A percentile compares a stretch with the other conserved stretches of the same genome.
phyloP scores from a whole-genome alignment of 495 filamentous ascomycete genomes.

The Aspergillus nidulans region DNA sequence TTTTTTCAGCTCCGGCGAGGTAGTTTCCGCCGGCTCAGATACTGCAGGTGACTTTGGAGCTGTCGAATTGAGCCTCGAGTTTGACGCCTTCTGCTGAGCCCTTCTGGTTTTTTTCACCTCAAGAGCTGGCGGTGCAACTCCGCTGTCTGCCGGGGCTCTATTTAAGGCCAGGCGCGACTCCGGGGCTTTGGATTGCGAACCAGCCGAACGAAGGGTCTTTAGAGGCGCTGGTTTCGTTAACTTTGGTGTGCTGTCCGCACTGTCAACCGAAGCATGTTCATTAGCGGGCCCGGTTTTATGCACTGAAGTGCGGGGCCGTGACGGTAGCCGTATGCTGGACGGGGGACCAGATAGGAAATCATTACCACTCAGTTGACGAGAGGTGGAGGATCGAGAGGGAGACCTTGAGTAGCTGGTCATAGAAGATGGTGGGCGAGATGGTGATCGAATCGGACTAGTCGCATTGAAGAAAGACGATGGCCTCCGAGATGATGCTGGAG shows the following conservation, averaged over 20 bases:
- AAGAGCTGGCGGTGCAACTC: constrained; percentile 43
- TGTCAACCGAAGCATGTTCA: constrained; percentile 9
- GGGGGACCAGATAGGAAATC: constrained; percentile 24
- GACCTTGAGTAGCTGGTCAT: constrained; percentile 45
- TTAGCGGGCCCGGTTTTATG: constrained; percentile 13
- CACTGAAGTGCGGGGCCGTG: constrained; percentile 25
- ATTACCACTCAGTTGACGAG: constrained; percentile 27
- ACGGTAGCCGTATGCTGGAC: constrained; percentile 31
- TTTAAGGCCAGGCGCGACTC: constrained; percentile 53
- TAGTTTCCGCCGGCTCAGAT: constrained; percentile 29
- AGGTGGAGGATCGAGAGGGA: constrained; percentile 44
- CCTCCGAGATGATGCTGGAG: constrained; percentile 53
- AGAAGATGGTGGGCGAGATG: constrained; percentile 51
- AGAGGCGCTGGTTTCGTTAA: constrained; percentile 22
- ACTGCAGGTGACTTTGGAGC: constrained; percentile 29
- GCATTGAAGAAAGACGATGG: constrained; percentile 59
- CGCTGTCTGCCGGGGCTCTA: constrained; percentile 50
- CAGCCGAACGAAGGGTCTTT: constrained; percentile 41
- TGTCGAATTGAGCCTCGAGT: constrained; percentile 29
- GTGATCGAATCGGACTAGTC: constrained; percentile 53
- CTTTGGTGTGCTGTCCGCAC: constrained; percentile 26
- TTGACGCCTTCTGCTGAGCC: constrained; percentile 24
- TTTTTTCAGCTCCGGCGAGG: constrained; percentile 34
- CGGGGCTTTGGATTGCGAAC: constrained; percentile 42
- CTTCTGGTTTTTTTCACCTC: constrained; percentile 46